Evolutionary conservation across 2,329 filamentous ascomycete genomes (phyloP), one percentile per base, ranked within the genome.

Genomic region (Fusarium nurragi): DNA sequence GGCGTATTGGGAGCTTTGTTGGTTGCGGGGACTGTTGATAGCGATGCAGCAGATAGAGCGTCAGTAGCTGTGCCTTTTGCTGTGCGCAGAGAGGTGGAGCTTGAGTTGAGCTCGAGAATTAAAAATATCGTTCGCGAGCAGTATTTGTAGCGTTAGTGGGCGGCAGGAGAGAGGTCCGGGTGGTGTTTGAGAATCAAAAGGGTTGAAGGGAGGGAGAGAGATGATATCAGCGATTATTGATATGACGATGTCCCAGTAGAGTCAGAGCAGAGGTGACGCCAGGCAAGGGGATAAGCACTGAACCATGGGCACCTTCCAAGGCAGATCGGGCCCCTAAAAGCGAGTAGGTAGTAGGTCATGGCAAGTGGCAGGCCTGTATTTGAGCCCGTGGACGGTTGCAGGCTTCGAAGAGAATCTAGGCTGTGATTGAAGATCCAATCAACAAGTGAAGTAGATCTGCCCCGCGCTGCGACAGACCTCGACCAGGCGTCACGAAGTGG

Each of bases 211-310:
- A 49, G 46, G 38, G 51, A 45, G 43, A 57, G 37, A 54, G 46
- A 47, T 38, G 19, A 58, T 45, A 64, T 45, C 19, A 30, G 32
- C 36, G 25, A 41, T 50, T 34, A 51, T 22, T 51, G 48, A 45
- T 51, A 45, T 43, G 40, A 41, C 64, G 64, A 66, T 64, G 36
- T 23, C 40, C 58, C 64, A 58, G 63, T 48, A 32, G 25, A 26
- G 38, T n/a, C 43, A 46, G 46, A 53, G 36, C 36, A 53, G 38
- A 51, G 23, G 60, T 67, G 64, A 67, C 64, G 60, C 58, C 64
- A 65, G 40, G 47, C 40, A 60, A 46, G 50, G 54, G 54, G 59
- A 54, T 51, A 59, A 22, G 64, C 46, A 61, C 64, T 46, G 41
- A 61, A 30, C 22, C 38, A 23, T 38, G 28, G 54, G 49, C 34